These are phyloP conservation scores for Coriaria nepalensis DNA, from an alignment of 306 rosid species.

Conservation along the genomic window DNA sequence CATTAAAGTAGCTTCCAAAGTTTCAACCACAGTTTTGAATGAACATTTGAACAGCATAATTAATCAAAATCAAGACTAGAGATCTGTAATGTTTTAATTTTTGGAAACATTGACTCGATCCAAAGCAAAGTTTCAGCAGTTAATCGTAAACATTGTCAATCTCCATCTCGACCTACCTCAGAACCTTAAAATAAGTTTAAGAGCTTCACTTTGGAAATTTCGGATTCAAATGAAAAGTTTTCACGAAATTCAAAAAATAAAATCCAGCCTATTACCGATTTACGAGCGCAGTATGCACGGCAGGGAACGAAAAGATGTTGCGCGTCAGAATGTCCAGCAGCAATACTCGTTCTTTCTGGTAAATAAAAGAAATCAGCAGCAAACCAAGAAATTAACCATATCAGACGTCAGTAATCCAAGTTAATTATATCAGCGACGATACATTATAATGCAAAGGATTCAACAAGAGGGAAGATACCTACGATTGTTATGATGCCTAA, in stretches of 20 bases:
- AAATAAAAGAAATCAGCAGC: background rate
- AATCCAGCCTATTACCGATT: constrained; percentile 26
- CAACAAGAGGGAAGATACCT: constrained; percentile 45
- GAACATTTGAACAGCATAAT: no score
- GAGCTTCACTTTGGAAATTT: background rate
- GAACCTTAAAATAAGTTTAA: background rate
- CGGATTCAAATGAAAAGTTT: background rate
- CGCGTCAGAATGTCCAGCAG: constrained; percentile 25
- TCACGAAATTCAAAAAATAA: background rate
- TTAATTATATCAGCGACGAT: background rate
- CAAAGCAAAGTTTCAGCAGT: no score
- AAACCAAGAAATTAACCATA: background rate
- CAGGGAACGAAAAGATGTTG: constrained; percentile 33
- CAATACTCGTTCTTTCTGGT: constrained; percentile 30
- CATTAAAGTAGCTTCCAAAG: constrained; percentile 1
- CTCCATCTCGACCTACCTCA: no score
- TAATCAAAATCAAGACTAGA: no score
- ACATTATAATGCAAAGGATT: background rate
- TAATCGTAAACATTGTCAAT: no score
- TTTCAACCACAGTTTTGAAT: background rate
- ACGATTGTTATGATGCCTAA: constrained; percentile 43
- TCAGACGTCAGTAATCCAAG: background rate
- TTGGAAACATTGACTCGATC: no score
- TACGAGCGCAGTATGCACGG: constrained; percentile 51
- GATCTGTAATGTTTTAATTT: no score